These are phyloP conservation scores for Boehmeria nivea DNA, from an alignment of 306 rosid species.

Conservation along the genomic window DNA sequence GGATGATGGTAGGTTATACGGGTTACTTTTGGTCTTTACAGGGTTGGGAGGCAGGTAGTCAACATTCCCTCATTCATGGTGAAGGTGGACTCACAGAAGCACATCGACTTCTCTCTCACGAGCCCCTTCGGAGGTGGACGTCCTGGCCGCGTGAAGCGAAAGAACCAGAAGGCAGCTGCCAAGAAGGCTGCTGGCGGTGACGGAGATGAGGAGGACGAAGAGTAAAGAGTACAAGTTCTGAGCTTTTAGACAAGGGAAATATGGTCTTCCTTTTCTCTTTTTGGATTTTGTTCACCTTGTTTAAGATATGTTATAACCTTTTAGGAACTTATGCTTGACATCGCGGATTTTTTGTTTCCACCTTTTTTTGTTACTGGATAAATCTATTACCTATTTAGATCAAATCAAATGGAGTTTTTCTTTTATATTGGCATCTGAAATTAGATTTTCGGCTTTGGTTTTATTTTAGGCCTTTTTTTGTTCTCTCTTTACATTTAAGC, in stretches of 20 bases:
- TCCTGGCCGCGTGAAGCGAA: slow-evolving; percentile 14
- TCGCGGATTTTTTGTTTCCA: too few relatives aligned
- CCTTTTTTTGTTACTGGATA: too few relatives aligned
- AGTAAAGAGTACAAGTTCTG: neutral
- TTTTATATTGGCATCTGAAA: too few relatives aligned
- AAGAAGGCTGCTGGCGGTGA: slow-evolving; percentile 12
- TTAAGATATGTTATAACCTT: too few relatives aligned
- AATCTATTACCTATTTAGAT: too few relatives aligned
- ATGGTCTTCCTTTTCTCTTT: neutral
- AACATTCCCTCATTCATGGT: slow-evolving; percentile 10
- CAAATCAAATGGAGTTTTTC: too few relatives aligned
- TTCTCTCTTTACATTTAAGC: too few relatives aligned
- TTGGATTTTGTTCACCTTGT: neutral
- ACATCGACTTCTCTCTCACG: slow-evolving; percentile 9
- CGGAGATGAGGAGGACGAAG: slow-evolving; percentile 12
- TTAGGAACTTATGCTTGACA: too few relatives aligned
- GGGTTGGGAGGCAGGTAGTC: slow-evolving; percentile 13
- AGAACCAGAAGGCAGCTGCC: slow-evolving; percentile 14
- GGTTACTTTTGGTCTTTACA: neutral
- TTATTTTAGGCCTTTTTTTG: too few relatives aligned
- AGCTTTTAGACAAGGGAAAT: neutral
- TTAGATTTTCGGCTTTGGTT: too few relatives aligned
- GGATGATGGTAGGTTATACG: neutral
- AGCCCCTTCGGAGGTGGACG: slow-evolving; percentile 12
- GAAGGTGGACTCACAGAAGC: slow-evolving; percentile 12